phyloP scores from a whole-genome alignment of 108 stramenopile genomes.

The Cylindrotheca fusiformis region DNA sequence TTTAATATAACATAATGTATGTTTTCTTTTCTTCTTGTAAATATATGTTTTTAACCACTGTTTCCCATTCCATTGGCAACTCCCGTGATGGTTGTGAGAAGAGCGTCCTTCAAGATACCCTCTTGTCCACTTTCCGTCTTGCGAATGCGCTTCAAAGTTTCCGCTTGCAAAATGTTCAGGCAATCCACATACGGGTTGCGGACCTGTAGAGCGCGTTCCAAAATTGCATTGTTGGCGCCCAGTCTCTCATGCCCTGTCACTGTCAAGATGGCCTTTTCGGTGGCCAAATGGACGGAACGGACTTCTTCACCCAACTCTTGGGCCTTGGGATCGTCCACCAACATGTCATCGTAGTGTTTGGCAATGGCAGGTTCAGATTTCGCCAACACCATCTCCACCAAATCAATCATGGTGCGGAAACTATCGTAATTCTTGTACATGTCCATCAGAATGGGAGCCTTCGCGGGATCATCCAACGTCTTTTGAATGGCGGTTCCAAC shows the following conservation, averaged over 20 bases:
- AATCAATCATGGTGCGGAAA: slow-evolving; percentile 90
- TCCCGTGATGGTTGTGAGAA: slow-evolving; percentile 93
- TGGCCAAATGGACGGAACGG: slow-evolving; percentile 63
- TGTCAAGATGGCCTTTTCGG: slow-evolving; percentile 72
- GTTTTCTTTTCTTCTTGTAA: no score
- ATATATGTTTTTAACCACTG: slow-evolving; percentile 73
- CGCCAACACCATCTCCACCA: slow-evolving; percentile 94
- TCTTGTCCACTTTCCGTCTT: slow-evolving; percentile 58
- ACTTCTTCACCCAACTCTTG: slow-evolving; percentile 72
- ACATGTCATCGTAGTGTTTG: slow-evolving; percentile 84
- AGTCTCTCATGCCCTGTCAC: slow-evolving; percentile 75
- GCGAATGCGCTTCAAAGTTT: slow-evolving; percentile 88
- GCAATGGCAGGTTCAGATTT: slow-evolving; percentile 92
- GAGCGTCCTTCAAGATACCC: slow-evolving; percentile 87
- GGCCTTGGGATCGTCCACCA: slow-evolving; percentile 77
- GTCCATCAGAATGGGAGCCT: slow-evolving; percentile 36
- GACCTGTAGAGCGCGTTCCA: slow-evolving; percentile 75
- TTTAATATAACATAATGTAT: no score
- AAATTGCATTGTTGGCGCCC: slow-evolving; percentile 69
- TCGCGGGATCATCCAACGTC: slow-evolving; percentile 48
- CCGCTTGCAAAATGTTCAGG: slow-evolving; percentile 93
- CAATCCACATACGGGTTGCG: slow-evolving; percentile 96
- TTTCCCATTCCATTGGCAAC: slow-evolving; percentile 98
- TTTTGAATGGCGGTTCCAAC: slow-evolving; percentile 85
- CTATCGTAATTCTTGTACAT: slow-evolving; percentile 94